Conservation (phyloP, 2,329 filamentous ascomycete genomes). For the Juglanconis oblonga region DNA sequence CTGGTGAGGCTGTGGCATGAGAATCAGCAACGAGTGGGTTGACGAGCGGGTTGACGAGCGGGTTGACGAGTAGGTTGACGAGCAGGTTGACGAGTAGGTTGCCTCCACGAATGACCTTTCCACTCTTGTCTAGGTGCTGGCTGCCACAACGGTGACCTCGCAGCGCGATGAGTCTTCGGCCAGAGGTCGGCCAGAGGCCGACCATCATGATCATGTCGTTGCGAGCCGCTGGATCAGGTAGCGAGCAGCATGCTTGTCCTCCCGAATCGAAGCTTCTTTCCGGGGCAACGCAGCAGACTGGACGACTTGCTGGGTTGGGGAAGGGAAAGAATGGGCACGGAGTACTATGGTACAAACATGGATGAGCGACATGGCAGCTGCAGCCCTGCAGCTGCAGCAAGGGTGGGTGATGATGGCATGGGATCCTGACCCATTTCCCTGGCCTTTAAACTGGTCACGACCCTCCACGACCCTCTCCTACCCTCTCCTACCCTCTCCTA, state of each 20-base stretch:
- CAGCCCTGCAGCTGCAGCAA: constrained; percentile 5
- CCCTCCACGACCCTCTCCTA: constrained; percentile 3
- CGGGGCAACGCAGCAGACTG: not conserved
- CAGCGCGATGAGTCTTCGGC: constrained; percentile 11
- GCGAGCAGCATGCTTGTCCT: constrained; percentile 24
- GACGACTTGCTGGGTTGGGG: not conserved
- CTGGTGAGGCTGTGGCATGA: not conserved
- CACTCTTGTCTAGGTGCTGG: constrained; percentile 5
- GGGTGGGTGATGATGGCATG: constrained; percentile 10
- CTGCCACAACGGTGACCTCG: not conserved
- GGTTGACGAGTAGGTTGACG: too few species aligned
- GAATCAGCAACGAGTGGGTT: not conserved
- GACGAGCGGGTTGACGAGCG: too few species aligned
- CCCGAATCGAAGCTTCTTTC: not conserved
- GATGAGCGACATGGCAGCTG: not conserved
- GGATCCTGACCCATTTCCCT: constrained; percentile 12
- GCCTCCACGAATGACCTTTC: constrained; percentile 9
- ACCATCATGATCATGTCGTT: not conserved
- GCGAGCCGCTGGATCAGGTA: not conserved
- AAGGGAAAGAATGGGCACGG: not conserved
- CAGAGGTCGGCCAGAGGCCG: not conserved
- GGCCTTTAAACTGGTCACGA: constrained; percentile 12
- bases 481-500: not conserved
- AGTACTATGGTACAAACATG: constrained; percentile 1
- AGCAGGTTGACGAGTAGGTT: not conserved